Conservation (phyloP, 371 early-diverging fungal species). For the Mortierella sp. region DNA sequence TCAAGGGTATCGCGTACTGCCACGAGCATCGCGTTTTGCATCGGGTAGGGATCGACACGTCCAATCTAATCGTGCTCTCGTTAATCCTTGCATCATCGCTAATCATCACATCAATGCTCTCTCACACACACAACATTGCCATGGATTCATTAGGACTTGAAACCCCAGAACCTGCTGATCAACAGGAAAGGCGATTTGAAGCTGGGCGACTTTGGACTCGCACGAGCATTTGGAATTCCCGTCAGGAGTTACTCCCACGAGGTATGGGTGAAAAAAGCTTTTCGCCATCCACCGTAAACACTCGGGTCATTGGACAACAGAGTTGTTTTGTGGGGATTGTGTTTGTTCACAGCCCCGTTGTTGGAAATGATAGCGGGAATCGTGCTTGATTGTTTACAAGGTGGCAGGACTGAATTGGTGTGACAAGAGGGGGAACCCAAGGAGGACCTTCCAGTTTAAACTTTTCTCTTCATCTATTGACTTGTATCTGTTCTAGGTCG, state of each 20-base stretch:
- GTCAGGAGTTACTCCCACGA: conserved; percentile 98
- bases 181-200: conserved; percentile 93
- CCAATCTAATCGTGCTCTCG: too few relatives aligned
- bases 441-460: neutral
- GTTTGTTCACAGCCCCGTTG: neutral
- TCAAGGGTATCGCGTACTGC: conserved; percentile 85
- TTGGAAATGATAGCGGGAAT: conserved; percentile 5
- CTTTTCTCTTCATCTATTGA: neutral
- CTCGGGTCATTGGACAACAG: neutral
- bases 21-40: conserved; percentile 86
- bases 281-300: neutral
- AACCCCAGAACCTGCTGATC: conserved; percentile 84
- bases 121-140: neutral
- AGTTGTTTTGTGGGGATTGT: conserved; percentile 11
- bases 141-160: conserved; percentile 74
- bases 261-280: conserved; percentile 64
- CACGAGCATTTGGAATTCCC: conserved; percentile 97
- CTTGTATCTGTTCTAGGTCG: conserved; percentile 64
- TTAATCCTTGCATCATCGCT: neutral
- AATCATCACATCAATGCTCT: neutral
- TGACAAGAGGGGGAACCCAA: too few relatives aligned
- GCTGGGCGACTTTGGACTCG: conserved; percentile 97
- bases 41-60: conserved; percentile 57
- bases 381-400: conserved; percentile 21
- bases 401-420: neutral